These are phyloP conservation scores for Lunularia cruciata DNA, from an alignment of 225 moss, liverwort and hornwort species.

Conservation along the genomic window DNA sequence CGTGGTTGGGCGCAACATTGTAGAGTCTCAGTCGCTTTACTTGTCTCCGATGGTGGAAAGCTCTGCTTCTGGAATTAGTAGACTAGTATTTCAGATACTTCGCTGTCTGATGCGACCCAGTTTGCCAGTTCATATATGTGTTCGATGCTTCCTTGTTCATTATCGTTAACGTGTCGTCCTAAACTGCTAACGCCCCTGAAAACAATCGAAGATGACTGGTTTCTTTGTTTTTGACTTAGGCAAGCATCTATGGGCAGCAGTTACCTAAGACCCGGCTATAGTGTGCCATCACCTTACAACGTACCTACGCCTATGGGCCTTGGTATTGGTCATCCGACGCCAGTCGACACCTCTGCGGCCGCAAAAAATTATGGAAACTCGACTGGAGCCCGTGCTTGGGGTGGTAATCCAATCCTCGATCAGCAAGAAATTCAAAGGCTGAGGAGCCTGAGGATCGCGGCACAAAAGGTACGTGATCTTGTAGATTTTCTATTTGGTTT, in stretches of 20 bases:
- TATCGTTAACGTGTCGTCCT: no score
- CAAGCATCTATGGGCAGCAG: conserved; percentile 31
- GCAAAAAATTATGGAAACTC: conserved; percentile 47
- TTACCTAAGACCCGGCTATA: conserved; percentile 46
- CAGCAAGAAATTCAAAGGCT: conserved; percentile 85
- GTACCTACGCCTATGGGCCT: conserved; percentile 38
- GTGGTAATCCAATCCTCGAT: conserved; percentile 48
- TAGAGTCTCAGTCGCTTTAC: conserved; percentile 4
- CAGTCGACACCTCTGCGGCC: conserved; percentile 34
- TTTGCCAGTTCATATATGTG: no score
- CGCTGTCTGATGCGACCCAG: neutral
- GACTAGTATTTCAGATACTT: no score
- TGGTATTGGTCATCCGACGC: conserved; percentile 25
- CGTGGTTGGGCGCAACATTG: conserved; percentile 39
- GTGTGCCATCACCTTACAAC: conserved; percentile 47
- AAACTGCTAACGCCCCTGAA: neutral
- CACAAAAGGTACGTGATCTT: conserved; percentile 39
- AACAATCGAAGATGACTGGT: neutral
- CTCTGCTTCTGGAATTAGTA: neutral
- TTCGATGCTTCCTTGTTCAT: no score
- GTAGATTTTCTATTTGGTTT: neutral
- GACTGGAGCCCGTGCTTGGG: conserved; percentile 57
- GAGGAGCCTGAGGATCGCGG: conserved; percentile 64
- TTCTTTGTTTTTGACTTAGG: conserved; percentile 17
- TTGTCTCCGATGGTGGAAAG: neutral